A percentile compares a stretch with the other conserved stretches of the same genome.
Evolutionary conservation across 306 rosid genomes (phyloP).

Genomic region (Astragalus membranaceus): DNA sequence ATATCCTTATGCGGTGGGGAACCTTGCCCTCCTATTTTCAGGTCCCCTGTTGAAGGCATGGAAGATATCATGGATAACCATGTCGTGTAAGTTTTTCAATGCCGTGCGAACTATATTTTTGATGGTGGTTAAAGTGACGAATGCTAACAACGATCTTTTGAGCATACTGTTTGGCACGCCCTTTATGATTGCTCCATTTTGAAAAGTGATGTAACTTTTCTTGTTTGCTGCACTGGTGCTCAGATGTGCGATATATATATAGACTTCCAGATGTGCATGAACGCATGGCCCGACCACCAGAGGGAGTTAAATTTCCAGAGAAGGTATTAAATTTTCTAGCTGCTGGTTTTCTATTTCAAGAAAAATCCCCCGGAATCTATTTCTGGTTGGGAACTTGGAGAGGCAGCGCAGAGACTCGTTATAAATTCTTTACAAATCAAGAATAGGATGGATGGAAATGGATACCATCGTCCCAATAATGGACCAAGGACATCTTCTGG

Average conservation of each 20-base stretch:
- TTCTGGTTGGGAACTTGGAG: constrained; percentile 65
- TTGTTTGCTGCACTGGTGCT: not conserved
- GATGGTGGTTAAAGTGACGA: not conserved
- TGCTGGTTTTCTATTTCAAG: constrained; percentile 37
- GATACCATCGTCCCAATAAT: constrained; percentile 25
- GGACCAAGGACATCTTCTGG: constrained; percentile 17
- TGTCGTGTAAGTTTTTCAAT: constrained; percentile 65
- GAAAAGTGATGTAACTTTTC: not conserved
- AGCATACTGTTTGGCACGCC: not conserved
- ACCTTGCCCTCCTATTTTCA: constrained; percentile 90
- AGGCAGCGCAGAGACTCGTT: constrained; percentile 61
- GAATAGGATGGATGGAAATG: constrained; percentile 23
- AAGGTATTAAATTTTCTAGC: constrained; percentile 50
- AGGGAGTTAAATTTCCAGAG: constrained; percentile 63
- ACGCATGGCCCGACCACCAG: constrained; percentile 68
- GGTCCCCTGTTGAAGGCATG: constrained; percentile 83
- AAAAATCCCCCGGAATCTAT: constrained; percentile 47
- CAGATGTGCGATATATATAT: constrained; percentile 88
- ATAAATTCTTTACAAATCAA: constrained; percentile 50
- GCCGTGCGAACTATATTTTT: not conserved
- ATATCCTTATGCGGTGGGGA: constrained; percentile 85
- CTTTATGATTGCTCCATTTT: not conserved
- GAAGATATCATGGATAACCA: constrained; percentile 93
- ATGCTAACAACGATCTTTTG: not conserved
- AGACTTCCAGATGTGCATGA: constrained; percentile 69